Evolutionary conservation across 2,329 filamentous ascomycete genomes (phyloP).

Genomic region (Aspergillus pseudoterreus): DNA sequence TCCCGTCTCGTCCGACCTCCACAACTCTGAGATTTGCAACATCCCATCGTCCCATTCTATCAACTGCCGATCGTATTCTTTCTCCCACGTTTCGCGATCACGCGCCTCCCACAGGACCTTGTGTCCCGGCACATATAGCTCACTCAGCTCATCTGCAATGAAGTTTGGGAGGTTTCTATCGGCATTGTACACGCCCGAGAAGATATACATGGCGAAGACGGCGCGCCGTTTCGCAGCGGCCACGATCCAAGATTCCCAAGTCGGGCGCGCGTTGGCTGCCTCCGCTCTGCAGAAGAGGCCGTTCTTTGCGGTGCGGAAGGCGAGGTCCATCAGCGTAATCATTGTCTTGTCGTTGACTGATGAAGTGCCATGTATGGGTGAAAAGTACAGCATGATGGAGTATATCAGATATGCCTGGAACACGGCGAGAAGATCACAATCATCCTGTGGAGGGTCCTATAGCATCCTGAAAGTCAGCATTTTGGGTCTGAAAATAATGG

Average conservation of each 20-base stretch:
- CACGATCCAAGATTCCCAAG: conserved; percentile 54
- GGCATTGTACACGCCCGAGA: conserved; percentile 49
- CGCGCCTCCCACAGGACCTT: conserved; percentile 45
- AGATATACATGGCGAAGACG: conserved; percentile 52
- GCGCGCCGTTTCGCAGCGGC: conserved; percentile 52
- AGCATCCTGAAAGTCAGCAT: not conserved
- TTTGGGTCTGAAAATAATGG: not conserved
- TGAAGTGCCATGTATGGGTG: conserved; percentile 18
- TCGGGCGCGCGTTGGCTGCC: conserved; percentile 35
- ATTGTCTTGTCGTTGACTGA: conserved; percentile 42
- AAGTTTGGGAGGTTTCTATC: conserved; percentile 46
- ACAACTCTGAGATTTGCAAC: conserved; percentile 51
- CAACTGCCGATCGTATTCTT: conserved; percentile 42
- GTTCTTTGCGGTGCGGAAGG: conserved; percentile 35
- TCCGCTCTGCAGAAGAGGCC: conserved; percentile 48
- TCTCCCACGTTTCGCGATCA: conserved; percentile 40
- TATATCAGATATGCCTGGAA: conserved; percentile 57
- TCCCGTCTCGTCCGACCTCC: conserved; percentile 38
- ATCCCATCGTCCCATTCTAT: conserved; percentile 40
- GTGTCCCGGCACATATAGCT: conserved; percentile 41
- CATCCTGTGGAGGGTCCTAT: conserved; percentile 5
- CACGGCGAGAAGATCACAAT: conserved; percentile 37
- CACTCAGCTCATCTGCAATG: conserved; percentile 48
- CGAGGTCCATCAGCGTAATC: conserved; percentile 51
- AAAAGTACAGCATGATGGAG: conserved; percentile 48